These are phyloP conservation scores for Russula abietina DNA, from an alignment of 768 basidiomycete species.

Conservation along the genomic window DNA sequence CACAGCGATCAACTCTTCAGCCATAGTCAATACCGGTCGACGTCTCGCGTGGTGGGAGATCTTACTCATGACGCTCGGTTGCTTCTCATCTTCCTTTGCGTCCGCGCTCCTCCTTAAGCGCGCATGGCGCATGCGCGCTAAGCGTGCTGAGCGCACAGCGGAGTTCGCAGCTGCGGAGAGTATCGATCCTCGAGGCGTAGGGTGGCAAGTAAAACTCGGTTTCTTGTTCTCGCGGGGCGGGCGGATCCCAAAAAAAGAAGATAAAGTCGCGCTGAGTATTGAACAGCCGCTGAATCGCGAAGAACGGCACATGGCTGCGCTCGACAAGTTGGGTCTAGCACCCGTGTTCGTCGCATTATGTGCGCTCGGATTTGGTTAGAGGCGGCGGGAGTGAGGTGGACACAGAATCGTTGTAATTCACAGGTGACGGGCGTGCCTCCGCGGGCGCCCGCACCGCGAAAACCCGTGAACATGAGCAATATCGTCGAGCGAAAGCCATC, in stretches of 20 bases:
- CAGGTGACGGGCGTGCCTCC: too few species aligned
- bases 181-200: slow-evolving; percentile 38
- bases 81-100: slow-evolving; percentile 65
- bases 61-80: too few species aligned
- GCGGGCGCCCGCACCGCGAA: too few species aligned
- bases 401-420: too few species aligned
- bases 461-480: too few species aligned
- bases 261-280: slow-evolving; percentile 25
- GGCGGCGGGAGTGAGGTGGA: too few species aligned
- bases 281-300: slow-evolving; percentile 44
- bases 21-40: slow-evolving; percentile 25
- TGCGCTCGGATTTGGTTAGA: not conserved
- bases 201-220: slow-evolving; percentile 54
- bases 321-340: slow-evolving; percentile 27
- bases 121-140: slow-evolving; percentile 59
- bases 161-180: slow-evolving; percentile 52
- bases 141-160: slow-evolving; percentile 56
- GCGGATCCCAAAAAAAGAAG: slow-evolving; percentile 17
- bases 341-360: slow-evolving; percentile 6
- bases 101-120: slow-evolving; percentile 67
- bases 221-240: too few species aligned
- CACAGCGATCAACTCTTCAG: slow-evolving; percentile 52
- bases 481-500: slow-evolving; percentile 35
- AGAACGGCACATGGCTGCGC: too few species aligned
- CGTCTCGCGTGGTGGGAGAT: too few species aligned